Percentiles rank a stretch among this genome's conserved stretches.
phyloP scores from a whole-genome alignment of 1,139 yeast genomes.

The Blastobotrys apis region DNA sequence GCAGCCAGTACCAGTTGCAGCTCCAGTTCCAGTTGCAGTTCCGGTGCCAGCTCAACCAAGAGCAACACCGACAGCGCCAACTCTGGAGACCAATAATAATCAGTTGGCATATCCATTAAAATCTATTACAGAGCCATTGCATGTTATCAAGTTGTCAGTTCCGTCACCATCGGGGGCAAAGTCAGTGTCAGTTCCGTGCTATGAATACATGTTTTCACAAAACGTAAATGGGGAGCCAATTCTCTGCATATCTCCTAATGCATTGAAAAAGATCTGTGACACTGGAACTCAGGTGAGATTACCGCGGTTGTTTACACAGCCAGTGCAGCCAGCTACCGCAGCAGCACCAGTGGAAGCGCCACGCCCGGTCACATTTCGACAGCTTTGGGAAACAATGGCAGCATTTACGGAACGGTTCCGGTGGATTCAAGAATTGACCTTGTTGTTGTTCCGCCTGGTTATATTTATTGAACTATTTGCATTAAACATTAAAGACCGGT shows the following conservation, averaged over 20 bases:
- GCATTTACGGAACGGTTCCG: too few species aligned
- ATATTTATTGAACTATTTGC: slow-evolving; percentile 7
- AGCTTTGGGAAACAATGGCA: too few species aligned
- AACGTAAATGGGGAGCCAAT: slow-evolving; percentile 11
- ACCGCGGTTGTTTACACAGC: slow-evolving; percentile 9
- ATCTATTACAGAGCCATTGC: slow-evolving; percentile 11
- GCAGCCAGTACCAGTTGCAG: slow-evolving; percentile 2
- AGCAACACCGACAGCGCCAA: too few species aligned
- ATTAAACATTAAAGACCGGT: slow-evolving; percentile 3
- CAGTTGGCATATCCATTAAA: too few species aligned
- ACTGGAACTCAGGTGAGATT: slow-evolving; percentile 10
- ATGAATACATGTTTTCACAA: slow-evolving; percentile 16
- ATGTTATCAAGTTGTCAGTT: slow-evolving; percentile 9
- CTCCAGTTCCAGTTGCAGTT: too few species aligned
- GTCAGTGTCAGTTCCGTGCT: slow-evolving; percentile 14
- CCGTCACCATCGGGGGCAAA: slow-evolving; percentile 11
- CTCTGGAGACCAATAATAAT: too few species aligned
- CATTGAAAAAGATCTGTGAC: slow-evolving; percentile 4
- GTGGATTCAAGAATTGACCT: background rate
- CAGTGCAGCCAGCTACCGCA: background rate
- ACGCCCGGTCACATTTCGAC: too few species aligned
- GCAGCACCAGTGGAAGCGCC: too few species aligned
- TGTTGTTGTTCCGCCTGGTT: slow-evolving; percentile 3
- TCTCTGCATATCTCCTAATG: slow-evolving; percentile 17
- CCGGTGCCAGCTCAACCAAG: too few species aligned